phyloP scores from a whole-genome alignment of 1,284 basidiomycete species.

The Cutaneotrichosporon daszewskae region DNA sequence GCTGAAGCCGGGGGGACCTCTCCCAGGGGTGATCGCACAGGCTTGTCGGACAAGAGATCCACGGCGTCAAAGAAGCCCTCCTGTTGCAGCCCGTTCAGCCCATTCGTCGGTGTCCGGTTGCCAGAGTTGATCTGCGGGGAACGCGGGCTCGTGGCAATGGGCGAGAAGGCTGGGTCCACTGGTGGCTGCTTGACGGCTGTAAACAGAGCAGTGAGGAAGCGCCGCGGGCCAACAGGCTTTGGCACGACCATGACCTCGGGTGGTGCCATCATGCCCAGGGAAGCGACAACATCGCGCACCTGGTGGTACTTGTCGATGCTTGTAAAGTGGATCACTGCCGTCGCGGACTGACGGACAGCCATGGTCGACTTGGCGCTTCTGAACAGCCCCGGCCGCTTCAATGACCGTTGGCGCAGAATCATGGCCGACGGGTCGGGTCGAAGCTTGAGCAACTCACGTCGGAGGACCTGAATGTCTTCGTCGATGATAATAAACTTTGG shows the following conservation, averaged over 20 bases:
- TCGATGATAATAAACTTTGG: slow-evolving; percentile 72
- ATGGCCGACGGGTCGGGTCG: slow-evolving; percentile 53
- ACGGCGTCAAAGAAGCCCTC: slow-evolving; percentile 40
- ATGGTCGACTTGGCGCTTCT: slow-evolving; percentile 55
- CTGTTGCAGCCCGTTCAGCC: no score
- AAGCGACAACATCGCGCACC: slow-evolving; percentile 75
- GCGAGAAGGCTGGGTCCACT: slow-evolving; percentile 81
- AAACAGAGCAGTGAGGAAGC: slow-evolving; percentile 80
- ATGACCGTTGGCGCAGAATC: slow-evolving; percentile 1
- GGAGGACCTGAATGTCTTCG: slow-evolving; percentile 72
- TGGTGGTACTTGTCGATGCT: slow-evolving; percentile 79
- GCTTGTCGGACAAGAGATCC: not conserved
- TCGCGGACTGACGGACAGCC: slow-evolving; percentile 52
- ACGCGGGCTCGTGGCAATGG: slow-evolving; percentile 84
- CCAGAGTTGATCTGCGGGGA: slow-evolving; percentile 53
- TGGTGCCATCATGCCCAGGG: slow-evolving; percentile 33
- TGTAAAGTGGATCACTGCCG: slow-evolving; percentile 80
- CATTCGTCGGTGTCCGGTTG: slow-evolving; percentile 24
- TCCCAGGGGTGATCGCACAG: slow-evolving; percentile 29
- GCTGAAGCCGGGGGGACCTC: slow-evolving; percentile 30
- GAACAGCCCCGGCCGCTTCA: slow-evolving; percentile 10
- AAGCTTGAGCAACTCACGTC: slow-evolving; percentile 61
- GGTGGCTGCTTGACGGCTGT: slow-evolving; percentile 75
- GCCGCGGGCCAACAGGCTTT: slow-evolving; percentile 86
- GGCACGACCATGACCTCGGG: slow-evolving; percentile 91